These are phyloP conservation scores for Komagataella pseudopastoris DNA, from an alignment of 805 yeast species.

Conservation along the genomic window DNA sequence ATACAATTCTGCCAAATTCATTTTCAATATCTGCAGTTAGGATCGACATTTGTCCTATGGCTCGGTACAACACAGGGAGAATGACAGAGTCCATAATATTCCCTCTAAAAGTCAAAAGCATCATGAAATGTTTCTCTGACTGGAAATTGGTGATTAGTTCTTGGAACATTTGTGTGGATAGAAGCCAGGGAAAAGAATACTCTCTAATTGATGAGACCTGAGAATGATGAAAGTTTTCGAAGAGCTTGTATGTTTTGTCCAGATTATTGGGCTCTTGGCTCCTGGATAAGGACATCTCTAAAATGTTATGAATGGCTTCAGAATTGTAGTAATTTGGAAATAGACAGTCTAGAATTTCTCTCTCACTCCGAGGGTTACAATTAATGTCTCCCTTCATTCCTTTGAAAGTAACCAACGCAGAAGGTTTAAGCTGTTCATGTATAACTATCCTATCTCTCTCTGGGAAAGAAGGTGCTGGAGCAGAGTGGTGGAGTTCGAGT, in stretches of 20 bases:
- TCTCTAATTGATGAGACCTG: neutral
- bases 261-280: conserved; percentile 5
- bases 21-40: conserved; percentile 1
- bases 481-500: neutral
- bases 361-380: conserved; percentile 9
- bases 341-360: conserved; percentile 10
- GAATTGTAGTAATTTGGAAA: conserved; percentile 5
- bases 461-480: conserved; percentile 7
- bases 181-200: neutral
- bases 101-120: conserved; percentile 1
- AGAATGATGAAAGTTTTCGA: neutral
- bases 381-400: conserved; percentile 12
- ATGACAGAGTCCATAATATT: conserved; percentile 12
- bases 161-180: neutral
- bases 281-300: conserved; percentile 8
- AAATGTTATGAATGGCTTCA: neutral
- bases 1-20: conserved; percentile 2
- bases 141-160: neutral
- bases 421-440: conserved; percentile 16
- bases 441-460: conserved; percentile 15
- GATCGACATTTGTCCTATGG: conserved; percentile 12
- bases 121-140: conserved; percentile 11
- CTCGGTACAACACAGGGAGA: conserved; percentile 11
- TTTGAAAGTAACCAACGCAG: conserved; percentile 17
- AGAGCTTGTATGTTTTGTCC: neutral